These are phyloP conservation scores for Lecanosticta acicola DNA, from an alignment of 2,329 filamentous ascomycete genomes.

Conservation along the genomic window DNA sequence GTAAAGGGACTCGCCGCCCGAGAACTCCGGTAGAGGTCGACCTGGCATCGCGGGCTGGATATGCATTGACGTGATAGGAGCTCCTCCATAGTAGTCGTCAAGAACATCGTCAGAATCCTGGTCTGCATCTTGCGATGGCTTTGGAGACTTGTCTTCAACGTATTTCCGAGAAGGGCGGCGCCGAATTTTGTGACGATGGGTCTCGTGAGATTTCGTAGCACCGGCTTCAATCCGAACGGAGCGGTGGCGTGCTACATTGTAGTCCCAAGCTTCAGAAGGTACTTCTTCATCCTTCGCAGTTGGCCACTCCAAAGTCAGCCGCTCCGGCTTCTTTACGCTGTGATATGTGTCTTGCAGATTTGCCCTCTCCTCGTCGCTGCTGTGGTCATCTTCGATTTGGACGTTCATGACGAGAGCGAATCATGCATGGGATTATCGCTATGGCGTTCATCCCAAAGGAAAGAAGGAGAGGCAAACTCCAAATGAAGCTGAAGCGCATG, in stretches of 20 bases:
- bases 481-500: too few relatives aligned
- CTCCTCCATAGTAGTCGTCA: slow-evolving; percentile 12
- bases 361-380: not conserved
- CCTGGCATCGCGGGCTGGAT: not conserved
- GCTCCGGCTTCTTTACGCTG: not conserved
- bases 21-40: too few relatives aligned
- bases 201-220: too few relatives aligned
- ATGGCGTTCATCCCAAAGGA: too few relatives aligned
- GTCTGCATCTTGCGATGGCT: not conserved
- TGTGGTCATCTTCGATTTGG: not conserved
- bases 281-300: too few relatives aligned
- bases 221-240: not conserved
- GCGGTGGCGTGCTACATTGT: too few relatives aligned
- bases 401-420: not conserved
- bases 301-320: not conserved
- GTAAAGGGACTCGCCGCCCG: too few relatives aligned
- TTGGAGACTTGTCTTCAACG: not conserved
- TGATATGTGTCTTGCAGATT: not conserved
- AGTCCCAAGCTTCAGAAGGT: too few relatives aligned
- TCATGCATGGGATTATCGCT: too few relatives aligned
- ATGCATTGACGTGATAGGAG: not conserved
- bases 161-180: not conserved
- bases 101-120: slow-evolving; percentile 13
- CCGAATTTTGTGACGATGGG: too few relatives aligned
- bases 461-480: too few relatives aligned